phyloP scores from a whole-genome alignment of 2,329 filamentous ascomycete genomes.

The Scedosporium boydii region DNA sequence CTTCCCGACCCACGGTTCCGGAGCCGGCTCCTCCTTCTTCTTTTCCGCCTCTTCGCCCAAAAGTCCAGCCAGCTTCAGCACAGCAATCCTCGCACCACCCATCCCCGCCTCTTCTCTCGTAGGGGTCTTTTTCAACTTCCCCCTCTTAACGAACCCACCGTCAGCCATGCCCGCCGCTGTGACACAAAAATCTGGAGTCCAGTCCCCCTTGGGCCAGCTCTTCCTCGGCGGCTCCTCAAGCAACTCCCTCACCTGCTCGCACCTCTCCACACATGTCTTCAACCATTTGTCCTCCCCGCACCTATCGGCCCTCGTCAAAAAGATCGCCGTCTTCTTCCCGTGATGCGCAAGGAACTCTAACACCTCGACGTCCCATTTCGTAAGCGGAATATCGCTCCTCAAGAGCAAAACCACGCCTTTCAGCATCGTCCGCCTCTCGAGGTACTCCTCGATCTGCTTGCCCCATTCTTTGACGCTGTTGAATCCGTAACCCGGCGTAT shows the following conservation, averaged over 20 bases:
- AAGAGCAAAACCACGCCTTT: conserved; percentile 44
- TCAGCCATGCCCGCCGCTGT: conserved; percentile 27
- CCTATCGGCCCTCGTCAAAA: conserved; percentile 51
- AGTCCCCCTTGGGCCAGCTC: conserved; percentile 20
- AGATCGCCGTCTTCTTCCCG: conserved; percentile 35
- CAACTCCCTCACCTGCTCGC: conserved; percentile 16
- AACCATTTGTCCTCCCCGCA: conserved; percentile 17
- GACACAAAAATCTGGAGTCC: conserved; percentile 21
- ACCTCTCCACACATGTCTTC: conserved; percentile 17
- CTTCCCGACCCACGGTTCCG: conserved; percentile 23
- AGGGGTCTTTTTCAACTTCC: conserved; percentile 8
- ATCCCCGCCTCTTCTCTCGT: conserved; percentile 25
- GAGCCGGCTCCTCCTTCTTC: conserved; percentile 14
- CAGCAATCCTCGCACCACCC: conserved; percentile 27
- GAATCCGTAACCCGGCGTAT: conserved; percentile 42
- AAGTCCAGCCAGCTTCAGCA: conserved; percentile 31
- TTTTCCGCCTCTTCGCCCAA: background rate
- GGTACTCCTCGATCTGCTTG: conserved; percentile 39
- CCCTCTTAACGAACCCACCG: conserved; percentile 16
- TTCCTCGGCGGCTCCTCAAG: conserved; percentile 13
- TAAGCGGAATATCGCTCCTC: conserved; percentile 41
- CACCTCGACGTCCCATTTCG: conserved; percentile 36
- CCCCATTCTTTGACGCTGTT: conserved; percentile 41
- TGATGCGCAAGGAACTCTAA: conserved; percentile 35
- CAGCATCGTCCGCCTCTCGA: conserved; percentile 34